Evolutionary conservation across 2,329 filamentous ascomycete genomes (phyloP), one percentile per base, ranked within the genome.

Genomic region (Penicillium brevicompactum): DNA sequence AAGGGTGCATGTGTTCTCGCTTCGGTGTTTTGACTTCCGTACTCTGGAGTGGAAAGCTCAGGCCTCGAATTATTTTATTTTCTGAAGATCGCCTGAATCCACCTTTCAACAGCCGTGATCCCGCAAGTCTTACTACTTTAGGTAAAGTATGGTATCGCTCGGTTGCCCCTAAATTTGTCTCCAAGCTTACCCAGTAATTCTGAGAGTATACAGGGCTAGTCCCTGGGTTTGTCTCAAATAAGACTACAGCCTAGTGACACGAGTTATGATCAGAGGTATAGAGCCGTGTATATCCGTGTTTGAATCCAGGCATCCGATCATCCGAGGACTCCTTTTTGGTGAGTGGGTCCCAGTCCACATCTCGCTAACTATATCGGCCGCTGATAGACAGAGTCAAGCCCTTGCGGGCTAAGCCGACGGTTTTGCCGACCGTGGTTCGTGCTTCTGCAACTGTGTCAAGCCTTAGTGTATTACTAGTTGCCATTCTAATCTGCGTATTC

Each of bases 371-470:
- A 65, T 63, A 65, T 60, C 42, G 53, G 46, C 22, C 34, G 42
- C 18, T 18, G 18, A 18, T 18, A 18, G 18, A 18, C 18, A 44
- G 30, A 57, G 52, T 48, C 24, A 51, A 37, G 53, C 50, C 58
- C 56, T 63, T 60, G 62, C 63, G 63, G 63, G 57, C 48, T 56
- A 61, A 58, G 49, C 62, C 59, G 63, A 61, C 60, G 32, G 46
- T 49, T 60, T 62, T 55, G 50, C 56, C 56, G 56, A 64, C 61
- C 53, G 54, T 59, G 54, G 57, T 56, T 62, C 49, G 37, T 48
- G 53, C 40, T 60, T 49, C 46, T 53, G 46, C 38, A 44, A 44
- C 43, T 56, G 44, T 37, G 30, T 24, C 31, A 16, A 30, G 27
- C 38, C 11, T 37, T 48, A 27, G 11, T 42, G 38, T 46, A 41